Evolutionary conservation across 2,329 filamentous ascomycete species (phyloP), one percentile per base, ranked within the genome.

Genomic region (Aspergillus hiratsukae): DNA sequence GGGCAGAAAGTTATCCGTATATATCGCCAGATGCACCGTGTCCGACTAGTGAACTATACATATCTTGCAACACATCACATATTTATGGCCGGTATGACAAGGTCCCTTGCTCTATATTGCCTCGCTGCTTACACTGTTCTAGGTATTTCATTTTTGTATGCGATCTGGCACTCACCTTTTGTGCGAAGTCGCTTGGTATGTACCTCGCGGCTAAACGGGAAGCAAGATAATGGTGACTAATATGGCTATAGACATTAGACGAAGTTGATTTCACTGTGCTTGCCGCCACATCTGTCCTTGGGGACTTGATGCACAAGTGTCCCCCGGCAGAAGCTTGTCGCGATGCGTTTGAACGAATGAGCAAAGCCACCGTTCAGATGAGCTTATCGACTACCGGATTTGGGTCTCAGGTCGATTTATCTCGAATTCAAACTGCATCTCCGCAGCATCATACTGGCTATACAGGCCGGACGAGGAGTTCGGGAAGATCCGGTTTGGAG

Each of bases 211-310:
- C 23, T 17, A 6, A 23, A 46, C 21, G 3, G 43, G 23, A 46
- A 46, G 43, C 21, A n/a, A 25, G 10, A 14, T n/a, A 14, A 2
- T 49, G 55, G 31, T 60, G 35, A 67, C 50, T 25, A 4, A 57
- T 41, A 19, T 3, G n/a, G 50, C 55, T 57, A 54, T 59, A 82
- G 80, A 90, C 88, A 7, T 88, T 96, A 77, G 92, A 97, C 67
- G 93, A 97, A 71, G 91, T 97, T n/a, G 93, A 97, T 71, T 96
- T 96, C 66, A 97, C 93, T 0, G 90, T 97, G 8, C 80, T 97
- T 50, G 91, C 92, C 8, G 93, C 92, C 23, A 97, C 91, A 50
- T 97, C 93, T 1, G 91, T 97, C 8, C 86, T 97, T 46, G 88
- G 86, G 4, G 94, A 97, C 69, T 81, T 97, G 60, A 92, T 95